Base-by-base conservation (phyloP, 352 stramenopile genomes). In the Globisporangium solare region DNA sequence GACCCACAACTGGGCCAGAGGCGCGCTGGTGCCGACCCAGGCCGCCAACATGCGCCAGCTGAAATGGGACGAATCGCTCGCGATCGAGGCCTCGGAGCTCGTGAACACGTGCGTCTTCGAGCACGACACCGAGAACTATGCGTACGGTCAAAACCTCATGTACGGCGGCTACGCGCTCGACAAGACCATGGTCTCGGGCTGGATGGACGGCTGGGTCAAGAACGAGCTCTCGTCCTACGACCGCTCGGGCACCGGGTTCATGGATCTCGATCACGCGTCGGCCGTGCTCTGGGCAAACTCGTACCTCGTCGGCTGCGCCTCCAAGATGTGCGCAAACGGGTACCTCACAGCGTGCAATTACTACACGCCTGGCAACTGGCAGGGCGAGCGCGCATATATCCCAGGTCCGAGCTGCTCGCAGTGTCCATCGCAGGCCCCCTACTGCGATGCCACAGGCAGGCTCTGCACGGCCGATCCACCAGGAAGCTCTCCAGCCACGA, bases 261-360 rank as follows among this genome's bases (percentile, higher is more conserved):
- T 76, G 64, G 65, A 73, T 21, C 47, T 76, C 43, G 62, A 76
- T 53, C 68, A 76, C 56, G 64, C 64, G 17, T 76, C 68, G 10
- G 68, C 68, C 0, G 65, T 76, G 39, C 62, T 76, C 35, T 76
- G 68, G 68, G 68, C 68, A n/a, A 73, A 67, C 18, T 64, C 61
- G 20, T 73, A 69, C 61, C 53, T 64, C 18, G 64, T 76, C 15
- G 68, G 68, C 35, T 76, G 68, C 18, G 68, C 68, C 5, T 71
- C 61, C 55, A 73, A 76, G 49, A 37, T 70, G 55, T 76, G 68
- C 22, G 20, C 54, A 10, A 70, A 56, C 3, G 68, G 68, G 6
- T 71, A 69, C 59, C 62, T 76, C 39, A 73, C 68, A 11, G 68
- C 62, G 6, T 76, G 68, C 59, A 76, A 76, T 51, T 76, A 73